A percentile compares a stretch with the other conserved stretches of the same genome.
Evolutionary conservation across 2,329 filamentous ascomycete genomes (phyloP).

Genomic region (Raffaelea ambrosiae): DNA sequence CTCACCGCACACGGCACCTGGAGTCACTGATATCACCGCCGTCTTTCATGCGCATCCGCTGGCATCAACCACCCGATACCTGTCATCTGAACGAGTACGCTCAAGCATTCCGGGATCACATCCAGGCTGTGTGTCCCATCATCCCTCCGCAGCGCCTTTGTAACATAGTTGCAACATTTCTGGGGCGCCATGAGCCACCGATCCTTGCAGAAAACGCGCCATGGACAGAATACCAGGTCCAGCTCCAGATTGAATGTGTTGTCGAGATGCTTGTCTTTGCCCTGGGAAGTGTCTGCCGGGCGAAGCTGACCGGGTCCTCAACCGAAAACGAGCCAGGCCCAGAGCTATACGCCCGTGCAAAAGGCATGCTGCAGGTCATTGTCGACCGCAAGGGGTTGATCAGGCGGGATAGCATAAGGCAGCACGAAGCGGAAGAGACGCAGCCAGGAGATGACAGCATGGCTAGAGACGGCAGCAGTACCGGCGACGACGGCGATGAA

Average conservation of each 20-base stretch:
- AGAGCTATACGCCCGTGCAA: slow-evolving; percentile 7
- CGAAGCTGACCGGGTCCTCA: too few species aligned
- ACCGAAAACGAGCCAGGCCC: slow-evolving; percentile 4
- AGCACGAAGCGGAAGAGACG: too few species aligned
- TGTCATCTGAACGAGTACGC: slow-evolving; percentile 1
- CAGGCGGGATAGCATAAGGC: neutral
- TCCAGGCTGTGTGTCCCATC: slow-evolving; percentile 8
- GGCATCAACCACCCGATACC: neutral
- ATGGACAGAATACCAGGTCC: neutral
- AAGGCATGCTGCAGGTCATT: slow-evolving; percentile 3
- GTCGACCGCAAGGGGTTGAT: neutral
- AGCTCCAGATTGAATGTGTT: neutral
- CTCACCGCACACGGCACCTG: neutral
- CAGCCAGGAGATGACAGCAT: neutral
- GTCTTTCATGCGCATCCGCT: neutral
- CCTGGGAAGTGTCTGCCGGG: slow-evolving; percentile 9
- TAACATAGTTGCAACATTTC: neutral
- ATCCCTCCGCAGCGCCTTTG: slow-evolving; percentile 1
- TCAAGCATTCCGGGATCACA: slow-evolving; percentile 4
- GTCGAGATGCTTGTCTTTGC: slow-evolving; percentile 12
- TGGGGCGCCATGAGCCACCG: neutral
- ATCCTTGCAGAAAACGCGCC: neutral
- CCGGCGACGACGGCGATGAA: neutral
- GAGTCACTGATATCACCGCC: too few species aligned
- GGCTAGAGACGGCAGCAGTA: too few species aligned